These are phyloP conservation scores for Echinosophora koreensis DNA, from an alignment of 306 rosid genomes.

Conservation along the genomic window DNA sequence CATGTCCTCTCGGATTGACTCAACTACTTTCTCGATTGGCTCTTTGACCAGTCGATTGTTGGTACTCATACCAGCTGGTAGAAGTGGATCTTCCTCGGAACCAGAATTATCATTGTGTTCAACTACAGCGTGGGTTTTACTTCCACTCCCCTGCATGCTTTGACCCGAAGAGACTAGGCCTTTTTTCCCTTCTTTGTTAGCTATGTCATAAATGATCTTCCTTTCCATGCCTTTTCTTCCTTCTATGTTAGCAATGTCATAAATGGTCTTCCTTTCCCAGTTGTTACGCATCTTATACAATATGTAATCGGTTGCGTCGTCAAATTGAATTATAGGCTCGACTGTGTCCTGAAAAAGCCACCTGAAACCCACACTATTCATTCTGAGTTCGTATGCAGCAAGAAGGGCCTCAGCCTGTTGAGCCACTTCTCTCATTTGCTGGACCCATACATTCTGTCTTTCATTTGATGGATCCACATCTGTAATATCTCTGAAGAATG, in stretches of 20 bases:
- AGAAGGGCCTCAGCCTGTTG: background rate
- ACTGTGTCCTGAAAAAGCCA: no score
- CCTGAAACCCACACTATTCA: no score
- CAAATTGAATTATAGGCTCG: no score
- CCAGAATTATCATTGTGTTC: background rate
- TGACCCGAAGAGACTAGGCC: no score
- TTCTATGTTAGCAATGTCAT: constrained; percentile 31
- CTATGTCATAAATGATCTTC: constrained; percentile 27
- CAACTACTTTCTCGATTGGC: constrained; percentile 3
- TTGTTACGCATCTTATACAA: background rate
- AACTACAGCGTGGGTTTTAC: background rate
- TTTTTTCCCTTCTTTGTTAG: constrained; percentile 3
- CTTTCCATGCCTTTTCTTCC: constrained; percentile 1
- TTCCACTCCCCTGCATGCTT: constrained; percentile 2
- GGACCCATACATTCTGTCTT: constrained; percentile 37
- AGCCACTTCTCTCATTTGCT: constrained; percentile 30
- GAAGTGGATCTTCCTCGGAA: background rate
- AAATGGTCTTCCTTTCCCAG: constrained; percentile 25
- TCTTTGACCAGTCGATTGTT: no score
- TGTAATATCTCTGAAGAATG: background rate
- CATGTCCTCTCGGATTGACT: no score
- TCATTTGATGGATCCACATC: constrained; percentile 6
- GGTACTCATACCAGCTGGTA: no score
- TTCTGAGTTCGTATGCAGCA: background rate
- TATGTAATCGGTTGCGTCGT: no score